Conservation (phyloP, 306 rosid species). For the Prunus davidiana region DNA sequence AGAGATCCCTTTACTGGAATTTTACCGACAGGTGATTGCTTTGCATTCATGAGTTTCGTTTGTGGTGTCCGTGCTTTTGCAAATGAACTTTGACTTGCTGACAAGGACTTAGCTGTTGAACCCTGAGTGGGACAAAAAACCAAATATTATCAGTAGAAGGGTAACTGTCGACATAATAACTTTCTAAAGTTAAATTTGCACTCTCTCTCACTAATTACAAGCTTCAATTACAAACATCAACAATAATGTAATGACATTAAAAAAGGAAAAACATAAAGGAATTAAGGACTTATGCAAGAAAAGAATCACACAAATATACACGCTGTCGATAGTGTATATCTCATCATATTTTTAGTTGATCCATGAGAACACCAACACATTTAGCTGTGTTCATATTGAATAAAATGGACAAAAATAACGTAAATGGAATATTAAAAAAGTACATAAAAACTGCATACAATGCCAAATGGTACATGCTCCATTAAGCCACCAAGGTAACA, state of each 20-base stretch:
- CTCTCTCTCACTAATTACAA: neutral
- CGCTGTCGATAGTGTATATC: neutral
- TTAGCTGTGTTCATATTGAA: neutral
- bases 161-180: slow-evolving; percentile 8
- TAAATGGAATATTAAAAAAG: neutral
- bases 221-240: neutral
- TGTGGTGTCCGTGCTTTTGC: slow-evolving; percentile 51
- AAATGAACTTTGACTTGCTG: slow-evolving; percentile 29
- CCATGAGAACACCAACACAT: neutral
- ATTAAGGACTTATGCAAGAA: neutral
- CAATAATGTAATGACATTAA: neutral
- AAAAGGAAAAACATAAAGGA: neutral
- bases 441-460: neutral
- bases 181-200: neutral
- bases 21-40: slow-evolving; percentile 47
- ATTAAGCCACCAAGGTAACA: too few relatives aligned
- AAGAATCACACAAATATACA: neutral
- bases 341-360: neutral
- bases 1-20: slow-evolving; percentile 57
- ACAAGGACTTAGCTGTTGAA: slow-evolving; percentile 39
- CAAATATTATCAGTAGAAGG: neutral
- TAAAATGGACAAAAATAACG: neutral
- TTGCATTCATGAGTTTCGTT: slow-evolving; percentile 52
- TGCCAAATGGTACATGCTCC: neutral
- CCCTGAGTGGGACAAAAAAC: slow-evolving; percentile 35